These are phyloP conservation scores for Arabidopsis lyrata DNA, from an alignment of 441 rosid genomes.

Conservation along the genomic window DNA sequence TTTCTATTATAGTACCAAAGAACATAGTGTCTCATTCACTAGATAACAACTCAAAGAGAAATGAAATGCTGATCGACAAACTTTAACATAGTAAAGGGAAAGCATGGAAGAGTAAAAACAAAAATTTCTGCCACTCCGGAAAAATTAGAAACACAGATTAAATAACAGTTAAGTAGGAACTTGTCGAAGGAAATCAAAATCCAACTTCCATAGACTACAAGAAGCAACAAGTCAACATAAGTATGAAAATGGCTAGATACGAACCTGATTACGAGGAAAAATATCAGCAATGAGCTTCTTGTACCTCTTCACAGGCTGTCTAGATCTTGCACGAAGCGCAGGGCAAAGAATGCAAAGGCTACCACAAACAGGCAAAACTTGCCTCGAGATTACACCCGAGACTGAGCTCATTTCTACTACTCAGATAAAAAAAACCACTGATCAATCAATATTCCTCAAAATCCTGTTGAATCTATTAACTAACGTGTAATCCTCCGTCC, in stretches of 20 bases:
- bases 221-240: not conserved
- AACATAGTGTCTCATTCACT: conserved; percentile 9
- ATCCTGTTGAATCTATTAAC: not conserved
- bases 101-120: conserved; percentile 3
- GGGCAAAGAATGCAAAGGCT: conserved; percentile 95
- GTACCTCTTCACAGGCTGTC: conserved; percentile 98
- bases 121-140: not conserved
- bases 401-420: conserved; percentile 61
- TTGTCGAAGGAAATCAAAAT: not conserved
- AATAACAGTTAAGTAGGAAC: too few relatives aligned
- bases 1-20: not conserved
- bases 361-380: conserved; percentile 90
- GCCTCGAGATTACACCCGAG: conserved; percentile 86
- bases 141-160: conserved; percentile 1
- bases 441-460: not conserved
- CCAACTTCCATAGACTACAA: not conserved
- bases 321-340: conserved; percentile 84
- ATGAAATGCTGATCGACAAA: conserved; percentile 12
- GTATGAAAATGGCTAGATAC: conserved; percentile 8
- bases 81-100: conserved; percentile 7
- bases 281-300: conserved; percentile 93
- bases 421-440: conserved; percentile 2
- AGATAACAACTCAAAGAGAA: conserved; percentile 19
- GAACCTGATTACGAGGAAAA: conserved; percentile 87
- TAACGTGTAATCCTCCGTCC: conserved; percentile 51